phyloP scores from a whole-genome alignment of 805 yeast species.

The Wickerhamomyces sydowiorum region DNA sequence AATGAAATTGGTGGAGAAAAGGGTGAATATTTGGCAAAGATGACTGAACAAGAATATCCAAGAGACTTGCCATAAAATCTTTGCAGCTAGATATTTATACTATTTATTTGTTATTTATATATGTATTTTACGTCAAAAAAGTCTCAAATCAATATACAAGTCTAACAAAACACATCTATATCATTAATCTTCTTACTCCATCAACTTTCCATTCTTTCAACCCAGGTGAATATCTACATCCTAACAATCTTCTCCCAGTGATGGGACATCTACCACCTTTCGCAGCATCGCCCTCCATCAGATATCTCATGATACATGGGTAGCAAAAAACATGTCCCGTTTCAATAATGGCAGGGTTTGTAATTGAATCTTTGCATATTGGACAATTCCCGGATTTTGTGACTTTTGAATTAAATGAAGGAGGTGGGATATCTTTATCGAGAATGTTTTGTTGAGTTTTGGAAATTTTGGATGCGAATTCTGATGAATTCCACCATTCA shows the following conservation, averaged over 20 bases:
- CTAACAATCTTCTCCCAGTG: slow-evolving; percentile 64
- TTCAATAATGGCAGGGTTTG: slow-evolving; percentile 82
- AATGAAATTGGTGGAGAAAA: slow-evolving; percentile 29
- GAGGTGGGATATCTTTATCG: slow-evolving; percentile 46
- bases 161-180: too few species aligned
- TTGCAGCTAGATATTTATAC: too few species aligned
- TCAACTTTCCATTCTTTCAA: slow-evolving; percentile 63
- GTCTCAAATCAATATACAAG: too few species aligned
- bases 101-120: too few species aligned
- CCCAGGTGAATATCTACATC: slow-evolving; percentile 60
- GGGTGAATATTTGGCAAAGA: slow-evolving; percentile 13
- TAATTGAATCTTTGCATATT: slow-evolving; percentile 56
- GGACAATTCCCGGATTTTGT: slow-evolving; percentile 45
- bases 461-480: slow-evolving; percentile 54
- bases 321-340: slow-evolving; percentile 91
- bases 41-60: slow-evolving; percentile 10
- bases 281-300: slow-evolving; percentile 40
- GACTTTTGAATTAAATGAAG: slow-evolving; percentile 14
- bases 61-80: background rate
- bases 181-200: slow-evolving; percentile 69
- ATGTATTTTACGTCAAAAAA: background rate
- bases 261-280: slow-evolving; percentile 79
- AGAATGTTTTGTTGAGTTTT: slow-evolving; percentile 39
- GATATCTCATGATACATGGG: slow-evolving; percentile 68
- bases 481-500: slow-evolving; percentile 91